phyloP scores from a whole-genome alignment of 192 early-diverging fungal genomes.

The Coemansia sp. region DNA sequence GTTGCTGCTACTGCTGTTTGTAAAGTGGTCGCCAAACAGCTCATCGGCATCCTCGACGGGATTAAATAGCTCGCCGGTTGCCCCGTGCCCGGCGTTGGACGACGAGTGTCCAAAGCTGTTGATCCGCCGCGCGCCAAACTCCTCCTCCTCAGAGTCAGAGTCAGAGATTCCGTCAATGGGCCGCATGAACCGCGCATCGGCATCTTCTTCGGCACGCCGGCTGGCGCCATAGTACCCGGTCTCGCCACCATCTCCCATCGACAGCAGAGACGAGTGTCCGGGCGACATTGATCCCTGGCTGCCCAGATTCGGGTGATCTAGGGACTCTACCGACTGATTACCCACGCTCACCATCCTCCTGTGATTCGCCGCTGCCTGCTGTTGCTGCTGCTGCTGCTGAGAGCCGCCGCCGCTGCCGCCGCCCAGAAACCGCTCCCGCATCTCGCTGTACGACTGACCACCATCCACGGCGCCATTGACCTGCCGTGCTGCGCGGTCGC shows the following conservation, averaged over 20 bases:
- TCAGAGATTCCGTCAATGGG: background rate
- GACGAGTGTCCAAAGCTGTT: conserved; percentile 22
- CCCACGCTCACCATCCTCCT: background rate
- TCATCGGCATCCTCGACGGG: conserved; percentile 16
- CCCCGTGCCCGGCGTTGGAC: background rate
- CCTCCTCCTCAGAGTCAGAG: background rate
- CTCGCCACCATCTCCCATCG: conserved; percentile 5
- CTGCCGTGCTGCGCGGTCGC: too few species aligned
- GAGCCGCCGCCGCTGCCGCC: background rate
- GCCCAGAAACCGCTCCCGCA: conserved; percentile 15
- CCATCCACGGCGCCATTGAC: background rate
- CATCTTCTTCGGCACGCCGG: background rate
- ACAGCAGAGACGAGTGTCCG: conserved; percentile 10
- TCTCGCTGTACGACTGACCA: conserved; percentile 7
- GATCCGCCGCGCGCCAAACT: conserved; percentile 11
- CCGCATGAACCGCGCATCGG: conserved; percentile 3
- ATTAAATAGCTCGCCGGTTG: conserved; percentile 7
- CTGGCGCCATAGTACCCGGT: background rate
- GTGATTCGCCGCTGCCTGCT: too few species aligned
- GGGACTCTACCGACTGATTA: conserved; percentile 33
- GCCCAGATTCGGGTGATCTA: conserved; percentile 52
- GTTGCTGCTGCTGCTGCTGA: background rate
- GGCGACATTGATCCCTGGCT: conserved; percentile 37
- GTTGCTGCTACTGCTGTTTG: conserved; percentile 19
- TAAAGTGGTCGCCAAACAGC: conserved; percentile 36